These are phyloP conservation scores for Persicaria tinctoria DNA, from an alignment of 148 eudicot genomes.

Conservation along the genomic window DNA sequence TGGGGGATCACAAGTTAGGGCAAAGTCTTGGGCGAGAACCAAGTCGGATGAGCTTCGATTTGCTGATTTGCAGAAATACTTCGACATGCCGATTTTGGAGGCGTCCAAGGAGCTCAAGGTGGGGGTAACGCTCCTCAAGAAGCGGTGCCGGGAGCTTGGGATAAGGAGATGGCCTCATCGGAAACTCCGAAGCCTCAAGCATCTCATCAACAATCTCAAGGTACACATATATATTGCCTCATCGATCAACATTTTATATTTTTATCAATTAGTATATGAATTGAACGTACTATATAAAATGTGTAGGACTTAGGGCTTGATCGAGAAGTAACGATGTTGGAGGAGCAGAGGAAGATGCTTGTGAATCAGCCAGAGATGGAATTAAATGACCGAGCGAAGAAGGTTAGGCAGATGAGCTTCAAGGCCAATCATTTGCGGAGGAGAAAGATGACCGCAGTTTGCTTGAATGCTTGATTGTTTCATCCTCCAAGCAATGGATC, in stretches of 20 bases:
- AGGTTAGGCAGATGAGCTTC: constrained; percentile 63
- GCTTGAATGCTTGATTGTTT: no score
- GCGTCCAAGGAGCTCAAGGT: constrained; percentile 73
- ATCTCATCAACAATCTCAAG: constrained; percentile 56
- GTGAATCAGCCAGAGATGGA: constrained; percentile 46
- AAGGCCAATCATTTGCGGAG: constrained; percentile 69
- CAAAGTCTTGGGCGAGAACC: no score
- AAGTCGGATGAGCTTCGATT: constrained; percentile 20
- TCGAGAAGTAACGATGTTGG: constrained; percentile 34
- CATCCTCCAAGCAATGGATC: no score
- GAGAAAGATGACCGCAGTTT: constrained; percentile 12
- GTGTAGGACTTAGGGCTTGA: constrained; percentile 45
- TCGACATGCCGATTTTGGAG: constrained; percentile 57
- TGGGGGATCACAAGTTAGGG: no score
- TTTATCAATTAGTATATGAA: neutral
- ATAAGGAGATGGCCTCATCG: constrained; percentile 43
- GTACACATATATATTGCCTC: constrained; percentile 15
- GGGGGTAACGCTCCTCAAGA: constrained; percentile 79
- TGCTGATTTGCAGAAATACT: constrained; percentile 63
- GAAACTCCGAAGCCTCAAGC: constrained; percentile 53
- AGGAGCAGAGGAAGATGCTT: constrained; percentile 50
- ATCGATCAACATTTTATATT: no score
- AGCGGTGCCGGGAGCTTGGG: constrained; percentile 54
- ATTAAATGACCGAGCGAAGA: constrained; percentile 44
- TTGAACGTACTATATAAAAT: no score